Conservation (phyloP, 2,329 filamentous ascomycete genomes). For the Xylaria sp. region DNA sequence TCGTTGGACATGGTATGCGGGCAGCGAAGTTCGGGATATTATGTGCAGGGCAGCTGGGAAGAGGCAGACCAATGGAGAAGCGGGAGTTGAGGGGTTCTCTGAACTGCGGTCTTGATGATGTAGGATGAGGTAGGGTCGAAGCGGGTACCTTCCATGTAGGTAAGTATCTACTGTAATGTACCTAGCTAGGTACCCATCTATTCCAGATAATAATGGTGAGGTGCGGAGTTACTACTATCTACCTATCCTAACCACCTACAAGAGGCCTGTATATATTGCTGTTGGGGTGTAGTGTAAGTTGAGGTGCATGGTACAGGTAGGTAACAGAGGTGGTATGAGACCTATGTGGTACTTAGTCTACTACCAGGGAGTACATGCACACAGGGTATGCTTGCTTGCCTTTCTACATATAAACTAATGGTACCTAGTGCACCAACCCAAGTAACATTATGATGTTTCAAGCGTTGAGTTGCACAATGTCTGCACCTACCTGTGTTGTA, state of each 20-base stretch:
- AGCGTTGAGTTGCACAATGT: constrained; percentile 4
- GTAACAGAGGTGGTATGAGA: not conserved
- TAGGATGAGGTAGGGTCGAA: constrained; percentile 1
- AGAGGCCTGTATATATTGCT: not conserved
- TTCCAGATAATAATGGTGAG: not conserved
- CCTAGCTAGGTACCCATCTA: not conserved
- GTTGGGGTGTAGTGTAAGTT: not conserved
- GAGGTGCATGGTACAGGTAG: not conserved
- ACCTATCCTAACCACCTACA: not conserved
- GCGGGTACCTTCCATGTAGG: not conserved
- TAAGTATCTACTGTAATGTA: not conserved
- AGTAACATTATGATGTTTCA: not conserved
- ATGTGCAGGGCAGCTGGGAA: constrained; percentile 44
- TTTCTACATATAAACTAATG: not conserved
- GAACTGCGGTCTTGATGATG: constrained; percentile 16
- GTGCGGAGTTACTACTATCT: not conserved
- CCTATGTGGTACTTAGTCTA: not conserved
- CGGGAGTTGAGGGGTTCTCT: not conserved
- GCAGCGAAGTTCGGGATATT: constrained; percentile 44
- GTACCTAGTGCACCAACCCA: no score
- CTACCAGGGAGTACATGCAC: not conserved
- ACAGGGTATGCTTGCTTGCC: not conserved
- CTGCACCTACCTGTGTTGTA: not conserved
- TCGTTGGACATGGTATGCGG: constrained; percentile 30
- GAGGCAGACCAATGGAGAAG: constrained; percentile 37